Evolutionary conservation across 2,329 filamentous ascomycete genomes (phyloP), one percentile per base, ranked within the genome.

Genomic region (Elsinoe arachidis): DNA sequence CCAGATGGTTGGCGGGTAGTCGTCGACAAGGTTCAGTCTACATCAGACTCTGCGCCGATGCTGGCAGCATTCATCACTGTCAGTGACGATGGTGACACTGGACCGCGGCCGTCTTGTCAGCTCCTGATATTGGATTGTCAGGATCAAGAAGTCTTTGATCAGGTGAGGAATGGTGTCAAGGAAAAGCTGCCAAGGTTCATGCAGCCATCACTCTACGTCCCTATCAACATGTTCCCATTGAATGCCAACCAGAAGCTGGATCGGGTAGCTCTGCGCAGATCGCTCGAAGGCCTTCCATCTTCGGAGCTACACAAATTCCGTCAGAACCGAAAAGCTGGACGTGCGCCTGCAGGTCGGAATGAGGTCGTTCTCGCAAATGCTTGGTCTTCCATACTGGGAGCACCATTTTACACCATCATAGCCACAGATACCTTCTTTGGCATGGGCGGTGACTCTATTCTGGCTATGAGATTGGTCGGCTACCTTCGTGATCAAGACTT

Each of bases 171-270:
- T 80, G 26, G n/a, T 12, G 17, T 58, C 86, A 0, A 75, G 80
- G 1, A 58, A 51, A 2, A 58, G 58, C 78, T 96, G 2, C 88
- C 91, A 0, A 80, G 79, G 0, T 96, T 96, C 68, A 96, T 96
- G 91, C 81, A 96, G 1, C 92, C 91, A 0, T 91, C 89, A 0
- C 88, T 93, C 65, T 83, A 95, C 59, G 74, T 96, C 21, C 80
- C 80, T 2, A 72, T 96, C 6, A 79, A 83, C 0, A 78, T 74
- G 6, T 83, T 96, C 55, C 91, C 91, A 78, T 19, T 86, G 85
- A 0, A 84, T 81, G 61, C 77, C 77, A 11, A 85, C 89, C 63
- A 79, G 78, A 55, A 76, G 89, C 67, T 58, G 5, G 46, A 58
- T 21, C n/a, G 46, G 7, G 21, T 17, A 26, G 12, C 14, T 15